Percentiles rank a stretch among this genome's conserved stretches.
These are phyloP conservation scores for Clonostachys byssicola DNA, from an alignment of 2,329 filamentous ascomycete species.

Conservation along the genomic window DNA sequence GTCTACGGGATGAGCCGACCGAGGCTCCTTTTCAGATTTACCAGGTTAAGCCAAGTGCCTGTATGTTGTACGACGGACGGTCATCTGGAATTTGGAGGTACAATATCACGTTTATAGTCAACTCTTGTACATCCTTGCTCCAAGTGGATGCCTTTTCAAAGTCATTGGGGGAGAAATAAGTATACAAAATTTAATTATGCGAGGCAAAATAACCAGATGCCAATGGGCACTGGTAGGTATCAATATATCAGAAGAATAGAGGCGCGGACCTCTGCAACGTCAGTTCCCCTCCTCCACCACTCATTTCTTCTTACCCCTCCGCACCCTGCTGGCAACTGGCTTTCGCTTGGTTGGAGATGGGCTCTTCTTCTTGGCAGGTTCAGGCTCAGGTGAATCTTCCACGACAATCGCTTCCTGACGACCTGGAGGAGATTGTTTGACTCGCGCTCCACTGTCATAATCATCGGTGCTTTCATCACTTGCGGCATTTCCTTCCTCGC, in stretches of 20 bases:
- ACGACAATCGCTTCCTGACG: constrained; percentile 27
- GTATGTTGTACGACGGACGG: background rate
- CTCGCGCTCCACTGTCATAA: constrained; percentile 25
- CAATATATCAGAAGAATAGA: too few species aligned
- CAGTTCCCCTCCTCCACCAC: background rate
- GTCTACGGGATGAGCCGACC: background rate
- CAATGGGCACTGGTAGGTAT: background rate
- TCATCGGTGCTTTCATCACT: constrained; percentile 30
- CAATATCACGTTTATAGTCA: background rate
- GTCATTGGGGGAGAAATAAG: too few species aligned
- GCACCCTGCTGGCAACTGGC: constrained; percentile 14
- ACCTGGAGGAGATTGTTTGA: constrained; percentile 11
- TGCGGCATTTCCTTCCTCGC: constrained; percentile 14
- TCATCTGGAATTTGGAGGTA: background rate
- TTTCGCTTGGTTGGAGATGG: constrained; percentile 36
- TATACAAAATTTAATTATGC: background rate
- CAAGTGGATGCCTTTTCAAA: too few species aligned
- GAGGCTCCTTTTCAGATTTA: background rate
- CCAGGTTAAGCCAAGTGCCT: background rate
- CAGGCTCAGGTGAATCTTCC: constrained; percentile 21
- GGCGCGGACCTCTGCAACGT: too few species aligned
- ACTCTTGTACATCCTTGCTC: background rate
- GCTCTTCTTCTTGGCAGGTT: constrained; percentile 32
- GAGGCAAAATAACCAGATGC: background rate
- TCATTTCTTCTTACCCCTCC: constrained; percentile 25